Conservation (phyloP, 2,329 filamentous ascomycete species). For the Penicillium fuscoglaucum region DNA sequence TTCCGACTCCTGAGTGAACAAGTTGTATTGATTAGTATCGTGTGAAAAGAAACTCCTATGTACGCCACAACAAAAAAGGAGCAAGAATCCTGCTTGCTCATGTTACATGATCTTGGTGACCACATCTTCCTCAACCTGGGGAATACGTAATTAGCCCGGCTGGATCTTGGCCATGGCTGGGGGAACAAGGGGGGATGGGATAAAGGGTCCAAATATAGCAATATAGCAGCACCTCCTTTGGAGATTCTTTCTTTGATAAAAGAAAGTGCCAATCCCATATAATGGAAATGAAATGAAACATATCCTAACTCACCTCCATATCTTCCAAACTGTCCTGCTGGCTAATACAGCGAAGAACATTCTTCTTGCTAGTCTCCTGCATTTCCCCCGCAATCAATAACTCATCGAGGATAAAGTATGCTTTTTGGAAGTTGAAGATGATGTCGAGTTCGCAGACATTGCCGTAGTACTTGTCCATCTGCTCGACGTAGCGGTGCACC, state of each 20-base stretch:
- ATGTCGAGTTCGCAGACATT: constrained; percentile 99
- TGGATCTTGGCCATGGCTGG: constrained; percentile 16
- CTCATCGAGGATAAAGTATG: constrained; percentile 98
- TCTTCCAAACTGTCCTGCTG: constrained; percentile 98
- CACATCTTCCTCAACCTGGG: constrained; percentile 79
- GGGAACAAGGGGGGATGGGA: not conserved
- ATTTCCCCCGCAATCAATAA: constrained; percentile 91
- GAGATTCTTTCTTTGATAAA: not conserved
- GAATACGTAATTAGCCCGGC: constrained; percentile 42
- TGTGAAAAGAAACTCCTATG: constrained; percentile 33
- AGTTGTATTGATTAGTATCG: constrained; percentile 37
- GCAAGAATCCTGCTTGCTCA: constrained; percentile 26
- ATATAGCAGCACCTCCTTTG: not conserved
- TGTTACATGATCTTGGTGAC: constrained; percentile 84
- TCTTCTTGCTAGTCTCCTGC: constrained; percentile 99
- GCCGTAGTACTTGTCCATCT: constrained; percentile 99
- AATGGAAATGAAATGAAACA: constrained; percentile 2
- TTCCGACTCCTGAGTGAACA: constrained; percentile 32
- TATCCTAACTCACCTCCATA: constrained; percentile 80
- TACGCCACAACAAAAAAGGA: constrained; percentile 15
- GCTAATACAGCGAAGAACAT: constrained; percentile 90
- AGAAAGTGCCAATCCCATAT: not conserved
- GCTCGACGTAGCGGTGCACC: constrained; percentile 98
- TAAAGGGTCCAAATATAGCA: not conserved
- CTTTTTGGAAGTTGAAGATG: constrained; percentile 99